A percentile compares a stretch with the other conserved stretches of the same genome.
Evolutionary conservation across 2,329 filamentous ascomycete genomes (phyloP).

Genomic region (Colletotrichum ledebouriae): DNA sequence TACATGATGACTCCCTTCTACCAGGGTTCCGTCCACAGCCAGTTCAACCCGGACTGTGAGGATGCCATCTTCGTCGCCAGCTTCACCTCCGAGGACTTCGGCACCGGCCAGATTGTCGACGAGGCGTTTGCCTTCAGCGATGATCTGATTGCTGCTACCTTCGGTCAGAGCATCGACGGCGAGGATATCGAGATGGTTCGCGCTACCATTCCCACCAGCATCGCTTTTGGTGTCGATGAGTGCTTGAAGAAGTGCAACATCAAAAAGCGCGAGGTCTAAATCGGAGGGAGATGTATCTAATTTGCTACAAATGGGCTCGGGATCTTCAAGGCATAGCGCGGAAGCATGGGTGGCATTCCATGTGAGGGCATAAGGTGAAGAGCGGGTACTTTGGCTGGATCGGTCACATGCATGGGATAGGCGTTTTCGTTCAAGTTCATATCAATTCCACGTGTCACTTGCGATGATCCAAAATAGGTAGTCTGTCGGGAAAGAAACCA

Average conservation of each 20-base stretch:
- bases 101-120: conserved; percentile 64
- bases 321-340: not conserved
- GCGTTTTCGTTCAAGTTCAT: conserved; percentile 4
- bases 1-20: conserved; percentile 68
- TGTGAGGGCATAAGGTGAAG: conserved; percentile 7
- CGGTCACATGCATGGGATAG: conserved; percentile 7
- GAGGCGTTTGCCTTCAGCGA: conserved; percentile 62
- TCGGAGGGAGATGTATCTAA: not conserved
- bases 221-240: conserved; percentile 64
- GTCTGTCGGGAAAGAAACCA: too few relatives aligned
- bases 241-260: conserved; percentile 64
- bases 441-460: not conserved
- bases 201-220: conserved; percentile 59
- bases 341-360: not conserved
- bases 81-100: conserved; percentile 65
- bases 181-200: conserved; percentile 61
- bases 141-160: conserved; percentile 61
- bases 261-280: conserved; percentile 40
- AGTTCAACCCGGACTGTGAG: conserved; percentile 69
- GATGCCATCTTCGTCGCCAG: conserved; percentile 64
- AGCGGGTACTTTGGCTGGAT: conserved; percentile 4
- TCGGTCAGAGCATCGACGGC: conserved; percentile 61
- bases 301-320: not conserved
- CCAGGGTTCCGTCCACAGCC: conserved; percentile 66
- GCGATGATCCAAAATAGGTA: too few relatives aligned